Conservation (phyloP, 768 basidiomycete species). For the Suillus subalutaceus region DNA sequence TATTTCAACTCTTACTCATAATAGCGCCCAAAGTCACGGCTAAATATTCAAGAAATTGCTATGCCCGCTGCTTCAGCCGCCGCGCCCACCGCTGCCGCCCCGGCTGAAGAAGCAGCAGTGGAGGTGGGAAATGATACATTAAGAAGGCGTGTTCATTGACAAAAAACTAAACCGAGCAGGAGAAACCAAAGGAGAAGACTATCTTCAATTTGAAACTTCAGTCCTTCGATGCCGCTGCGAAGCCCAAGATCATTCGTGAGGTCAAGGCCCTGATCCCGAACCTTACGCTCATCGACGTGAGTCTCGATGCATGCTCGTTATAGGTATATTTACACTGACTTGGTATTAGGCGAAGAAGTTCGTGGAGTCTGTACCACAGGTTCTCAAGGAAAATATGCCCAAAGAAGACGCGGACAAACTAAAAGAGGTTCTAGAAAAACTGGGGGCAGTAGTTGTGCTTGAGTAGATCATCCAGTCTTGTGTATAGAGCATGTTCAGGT, state of each 20-base stretch:
- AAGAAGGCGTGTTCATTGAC: not conserved
- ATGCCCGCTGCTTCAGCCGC: slow-evolving; percentile 78
- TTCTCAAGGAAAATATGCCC: slow-evolving; percentile 90
- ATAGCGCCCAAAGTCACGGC: slow-evolving; percentile 58
- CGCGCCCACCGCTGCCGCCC: slow-evolving; percentile 56
- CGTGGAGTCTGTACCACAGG: slow-evolving; percentile 92
- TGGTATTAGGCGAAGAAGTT: slow-evolving; percentile 92
- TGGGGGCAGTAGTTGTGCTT: slow-evolving; percentile 86
- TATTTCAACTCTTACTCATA: slow-evolving; percentile 7
- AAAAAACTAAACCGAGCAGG: slow-evolving; percentile 44
- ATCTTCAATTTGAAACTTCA: slow-evolving; percentile 95
- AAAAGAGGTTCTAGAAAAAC: slow-evolving; percentile 83
- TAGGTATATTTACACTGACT: slow-evolving; percentile 6
- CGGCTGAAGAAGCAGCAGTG: slow-evolving; percentile 60
- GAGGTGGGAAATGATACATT: slow-evolving; percentile 49
- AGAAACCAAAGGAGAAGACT: slow-evolving; percentile 99
- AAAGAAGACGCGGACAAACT: slow-evolving; percentile 99
- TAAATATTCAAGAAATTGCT: slow-evolving; percentile 98
- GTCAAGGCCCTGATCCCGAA: slow-evolving; percentile 95
- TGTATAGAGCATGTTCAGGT: slow-evolving; percentile 18
- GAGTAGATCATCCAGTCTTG: slow-evolving; percentile 52
- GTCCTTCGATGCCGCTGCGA: slow-evolving; percentile 88
- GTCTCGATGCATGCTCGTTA: slow-evolving; percentile 32
- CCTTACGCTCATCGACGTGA: slow-evolving; percentile 94
- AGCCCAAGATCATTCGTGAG: slow-evolving; percentile 97